phyloP scores from a whole-genome alignment of 2,329 filamentous ascomycete genomes.

The Hypoxylon sp. region DNA sequence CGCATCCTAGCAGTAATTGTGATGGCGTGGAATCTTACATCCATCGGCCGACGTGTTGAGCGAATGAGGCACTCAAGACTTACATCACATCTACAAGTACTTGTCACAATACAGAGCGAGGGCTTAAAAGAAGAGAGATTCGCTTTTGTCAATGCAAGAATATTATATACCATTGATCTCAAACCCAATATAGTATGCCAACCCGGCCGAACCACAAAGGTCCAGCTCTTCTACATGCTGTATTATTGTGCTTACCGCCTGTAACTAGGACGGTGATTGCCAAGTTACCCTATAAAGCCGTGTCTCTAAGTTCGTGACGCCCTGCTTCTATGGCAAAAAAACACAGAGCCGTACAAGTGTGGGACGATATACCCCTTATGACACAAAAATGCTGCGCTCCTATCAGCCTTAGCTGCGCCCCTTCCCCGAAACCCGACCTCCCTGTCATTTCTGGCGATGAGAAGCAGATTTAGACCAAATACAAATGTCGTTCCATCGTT shows the following conservation, averaged over 20 bases:
- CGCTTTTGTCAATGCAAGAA: conserved; percentile 19
- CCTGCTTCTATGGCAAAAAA: conserved; percentile 39
- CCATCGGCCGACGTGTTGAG: background rate
- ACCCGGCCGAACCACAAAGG: conserved; percentile 23
- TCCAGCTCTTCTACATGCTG: conserved; percentile 37
- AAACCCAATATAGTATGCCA: conserved; percentile 42
- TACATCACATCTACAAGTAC: background rate
- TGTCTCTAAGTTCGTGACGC: conserved; percentile 33
- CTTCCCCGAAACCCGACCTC: conserved; percentile 29
- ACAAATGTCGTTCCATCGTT: conserved; percentile 44
- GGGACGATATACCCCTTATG: conserved; percentile 29
- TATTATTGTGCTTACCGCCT: conserved; percentile 25
- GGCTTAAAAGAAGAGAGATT: background rate
- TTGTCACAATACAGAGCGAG: background rate
- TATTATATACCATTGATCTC: conserved; percentile 46
- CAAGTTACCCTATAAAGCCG: conserved; percentile 26
- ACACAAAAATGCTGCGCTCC: conserved; percentile 35
- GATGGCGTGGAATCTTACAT: background rate
- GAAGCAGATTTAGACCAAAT: conserved; percentile 37
- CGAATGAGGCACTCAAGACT: background rate
- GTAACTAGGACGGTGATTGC: conserved; percentile 17
- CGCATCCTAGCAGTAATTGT: background rate
- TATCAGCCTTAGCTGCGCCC: conserved; percentile 24
- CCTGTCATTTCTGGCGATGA: conserved; percentile 30
- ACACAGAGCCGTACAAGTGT: conserved; percentile 27